Conservation (phyloP, 441 rosid genomes). For the Biscutella laevigata region DNA sequence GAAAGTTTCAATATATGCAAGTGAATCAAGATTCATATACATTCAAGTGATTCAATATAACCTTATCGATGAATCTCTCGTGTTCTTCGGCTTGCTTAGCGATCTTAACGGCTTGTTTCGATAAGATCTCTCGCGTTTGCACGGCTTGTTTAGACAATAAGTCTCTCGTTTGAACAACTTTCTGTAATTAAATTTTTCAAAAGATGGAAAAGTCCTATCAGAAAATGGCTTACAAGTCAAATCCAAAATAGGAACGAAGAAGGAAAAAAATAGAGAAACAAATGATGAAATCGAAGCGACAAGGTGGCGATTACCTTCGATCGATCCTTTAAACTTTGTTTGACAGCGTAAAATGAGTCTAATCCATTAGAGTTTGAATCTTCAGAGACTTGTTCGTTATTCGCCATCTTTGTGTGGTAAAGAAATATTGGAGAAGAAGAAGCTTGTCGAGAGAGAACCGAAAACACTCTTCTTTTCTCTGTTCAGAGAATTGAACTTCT, state of each 20-base stretch:
- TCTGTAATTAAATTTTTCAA: no score
- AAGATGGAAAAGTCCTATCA: no score
- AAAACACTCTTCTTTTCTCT: neutral
- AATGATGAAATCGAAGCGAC: neutral
- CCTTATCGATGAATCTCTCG: conserved; percentile 79
- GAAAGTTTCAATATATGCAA: no score
- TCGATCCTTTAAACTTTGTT: conserved; percentile 52
- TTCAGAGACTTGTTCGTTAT: conserved; percentile 39
- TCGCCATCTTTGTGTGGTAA: conserved; percentile 34
- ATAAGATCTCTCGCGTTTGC: conserved; percentile 66
- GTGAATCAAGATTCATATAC: neutral
- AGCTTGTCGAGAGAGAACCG: conserved; percentile 6
- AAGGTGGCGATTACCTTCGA: conserved; percentile 59
- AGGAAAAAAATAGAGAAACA: neutral
- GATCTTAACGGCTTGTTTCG: conserved; percentile 87
- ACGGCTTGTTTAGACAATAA: conserved; percentile 65
- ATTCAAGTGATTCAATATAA: no score
- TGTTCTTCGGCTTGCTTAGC: conserved; percentile 94
- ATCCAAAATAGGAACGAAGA: neutral
- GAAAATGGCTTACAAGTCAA: neutral
- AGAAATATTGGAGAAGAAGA: conserved; percentile 3
- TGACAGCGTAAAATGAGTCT: conserved; percentile 34
- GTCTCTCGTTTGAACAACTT: conserved; percentile 76
- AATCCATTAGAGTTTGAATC: conserved; percentile 29
- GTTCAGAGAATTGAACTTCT: no score